Conservation (phyloP, 2,329 filamentous ascomycete species). For the Celoporthe dispersa region DNA sequence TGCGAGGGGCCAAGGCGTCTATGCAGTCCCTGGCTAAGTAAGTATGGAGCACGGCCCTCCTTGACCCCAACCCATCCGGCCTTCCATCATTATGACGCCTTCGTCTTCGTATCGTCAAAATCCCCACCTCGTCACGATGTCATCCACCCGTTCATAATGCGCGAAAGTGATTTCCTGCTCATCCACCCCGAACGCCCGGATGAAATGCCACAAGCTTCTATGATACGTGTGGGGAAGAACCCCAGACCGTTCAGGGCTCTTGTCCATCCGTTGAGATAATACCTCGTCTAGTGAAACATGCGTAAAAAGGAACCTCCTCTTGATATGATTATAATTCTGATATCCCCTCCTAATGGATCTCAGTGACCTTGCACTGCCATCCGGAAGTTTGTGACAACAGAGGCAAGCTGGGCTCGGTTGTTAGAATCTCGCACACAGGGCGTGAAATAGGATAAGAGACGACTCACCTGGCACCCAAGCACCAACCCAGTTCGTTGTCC, state of each 20-base stretch:
- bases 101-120: background rate
- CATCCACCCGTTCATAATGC: background rate
- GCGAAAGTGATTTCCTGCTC: background rate
- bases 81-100: background rate
- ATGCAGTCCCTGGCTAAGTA: background rate
- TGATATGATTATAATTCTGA: slow-evolving; percentile 29
- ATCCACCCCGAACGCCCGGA: slow-evolving; percentile 13
- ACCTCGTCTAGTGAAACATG: slow-evolving; percentile 6
- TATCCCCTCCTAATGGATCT: slow-evolving; percentile 61
- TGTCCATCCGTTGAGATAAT: slow-evolving; percentile 4
- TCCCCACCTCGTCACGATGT: background rate
- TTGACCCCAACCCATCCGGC: background rate
- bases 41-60: background rate
- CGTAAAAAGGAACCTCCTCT: slow-evolving; percentile 28
- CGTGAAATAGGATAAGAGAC: background rate
- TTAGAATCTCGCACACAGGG: background rate
- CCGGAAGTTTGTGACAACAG: slow-evolving; percentile 80
- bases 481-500: slow-evolving; percentile 96
- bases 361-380: slow-evolving; percentile 85
- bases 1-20: background rate
- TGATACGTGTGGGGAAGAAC: background rate
- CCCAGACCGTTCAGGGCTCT: background rate
- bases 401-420: slow-evolving; percentile 68
- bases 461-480: slow-evolving; percentile 87
- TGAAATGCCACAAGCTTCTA: slow-evolving; percentile 14